Conservation (phyloP, 2,329 filamentous ascomycete genomes). For the Sporothrix inflata region DNA sequence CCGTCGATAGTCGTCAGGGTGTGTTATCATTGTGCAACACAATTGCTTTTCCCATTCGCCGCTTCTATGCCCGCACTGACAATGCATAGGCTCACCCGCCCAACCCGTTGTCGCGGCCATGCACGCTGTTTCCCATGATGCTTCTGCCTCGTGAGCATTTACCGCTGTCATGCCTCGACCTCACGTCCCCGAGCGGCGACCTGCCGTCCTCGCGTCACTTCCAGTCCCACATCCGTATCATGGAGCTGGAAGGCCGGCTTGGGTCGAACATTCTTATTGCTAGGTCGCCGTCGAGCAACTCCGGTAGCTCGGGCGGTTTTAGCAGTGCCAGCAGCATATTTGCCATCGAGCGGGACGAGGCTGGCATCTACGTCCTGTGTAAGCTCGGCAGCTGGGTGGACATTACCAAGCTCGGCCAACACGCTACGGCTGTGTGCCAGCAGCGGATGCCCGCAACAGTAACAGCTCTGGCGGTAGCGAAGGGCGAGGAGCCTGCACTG, state of each 20-base stretch:
- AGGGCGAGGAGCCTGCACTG: conserved; percentile 37
- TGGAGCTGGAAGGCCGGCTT: conserved; percentile 66
- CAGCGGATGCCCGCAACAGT: conserved; percentile 38
- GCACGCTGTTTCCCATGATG: conserved; percentile 62
- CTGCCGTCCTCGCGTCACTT: conserved; percentile 60
- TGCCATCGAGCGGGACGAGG: conserved; percentile 67
- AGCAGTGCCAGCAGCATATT: conserved; percentile 49
- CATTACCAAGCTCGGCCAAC: conserved; percentile 54
- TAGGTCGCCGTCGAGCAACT: conserved; percentile 53
- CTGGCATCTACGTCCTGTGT: conserved; percentile 67
- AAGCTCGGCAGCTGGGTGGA: conserved; percentile 70
- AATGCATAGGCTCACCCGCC: conserved; percentile 57
- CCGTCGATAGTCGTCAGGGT: conserved; percentile 59
- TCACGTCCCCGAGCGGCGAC: conserved; percentile 54
- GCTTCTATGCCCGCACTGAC: not conserved
- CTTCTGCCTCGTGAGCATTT: conserved; percentile 64
- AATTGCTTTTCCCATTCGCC: no score
- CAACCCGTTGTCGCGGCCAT: conserved; percentile 56
- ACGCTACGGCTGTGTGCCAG: conserved; percentile 53
- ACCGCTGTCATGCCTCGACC: conserved; percentile 64
- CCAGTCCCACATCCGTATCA: conserved; percentile 63
- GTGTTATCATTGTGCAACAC: conserved; percentile 14
- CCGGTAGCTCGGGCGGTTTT: conserved; percentile 34
- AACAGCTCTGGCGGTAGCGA: conserved; percentile 25
- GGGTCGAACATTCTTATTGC: conserved; percentile 64